Percentiles rank a stretch among this genome's conserved stretches.
These are phyloP conservation scores for Pythium volutum DNA, from an alignment of 352 stramenopile species.

Conservation along the genomic window DNA sequence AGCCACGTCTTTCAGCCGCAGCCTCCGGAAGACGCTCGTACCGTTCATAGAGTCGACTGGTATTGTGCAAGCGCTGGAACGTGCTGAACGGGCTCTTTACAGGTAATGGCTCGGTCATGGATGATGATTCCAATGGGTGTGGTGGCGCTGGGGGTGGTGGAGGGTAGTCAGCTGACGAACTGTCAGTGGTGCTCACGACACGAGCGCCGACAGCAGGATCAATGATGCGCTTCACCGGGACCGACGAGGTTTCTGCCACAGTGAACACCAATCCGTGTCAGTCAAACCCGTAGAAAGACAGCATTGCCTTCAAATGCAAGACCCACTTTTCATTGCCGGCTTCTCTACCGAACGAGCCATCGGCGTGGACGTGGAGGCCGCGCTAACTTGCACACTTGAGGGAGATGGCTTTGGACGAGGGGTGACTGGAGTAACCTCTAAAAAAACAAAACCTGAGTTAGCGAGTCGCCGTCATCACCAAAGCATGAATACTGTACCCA, in stretches of 20 bases:
- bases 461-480: background rate
- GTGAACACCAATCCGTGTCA: background rate
- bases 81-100: conserved; percentile 29
- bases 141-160: background rate
- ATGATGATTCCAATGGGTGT: background rate
- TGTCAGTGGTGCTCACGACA: background rate
- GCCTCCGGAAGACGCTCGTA: conserved; percentile 12
- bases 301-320: background rate
- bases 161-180: background rate
- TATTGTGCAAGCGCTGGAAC: conserved; percentile 24
- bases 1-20: background rate
- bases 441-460: background rate
- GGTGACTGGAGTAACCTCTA: conserved; percentile 10
- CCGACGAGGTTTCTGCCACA: background rate
- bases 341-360: background rate
- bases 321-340: conserved; percentile 12
- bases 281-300: background rate
- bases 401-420: conserved; percentile 1
- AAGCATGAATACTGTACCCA: background rate
- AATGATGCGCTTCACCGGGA: background rate
- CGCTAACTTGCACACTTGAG: background rate
- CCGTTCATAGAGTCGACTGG: conserved; percentile 23
- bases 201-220: background rate
- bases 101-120: background rate
- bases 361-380: background rate